Conservation (phyloP, 1,284 basidiomycete genomes). For the Ceratobasidium sp. region DNA sequence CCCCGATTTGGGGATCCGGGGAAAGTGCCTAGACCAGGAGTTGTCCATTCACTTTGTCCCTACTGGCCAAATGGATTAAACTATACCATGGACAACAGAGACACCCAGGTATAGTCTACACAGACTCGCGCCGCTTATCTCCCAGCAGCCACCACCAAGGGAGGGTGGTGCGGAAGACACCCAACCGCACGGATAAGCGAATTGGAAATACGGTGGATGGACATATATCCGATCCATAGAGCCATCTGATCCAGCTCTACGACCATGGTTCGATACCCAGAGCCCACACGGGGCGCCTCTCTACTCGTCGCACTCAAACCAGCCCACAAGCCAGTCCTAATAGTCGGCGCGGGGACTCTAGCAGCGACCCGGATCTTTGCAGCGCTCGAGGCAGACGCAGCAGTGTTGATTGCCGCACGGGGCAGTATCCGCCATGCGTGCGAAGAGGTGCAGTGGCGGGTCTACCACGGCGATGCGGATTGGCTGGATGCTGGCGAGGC, state of each 20-base stretch:
- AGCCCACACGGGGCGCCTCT: constrained; percentile 64
- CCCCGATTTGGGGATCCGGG: too few relatives aligned
- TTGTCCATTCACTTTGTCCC: too few relatives aligned
- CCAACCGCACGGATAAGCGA: background rate
- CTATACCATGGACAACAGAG: too few relatives aligned
- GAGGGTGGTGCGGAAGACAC: background rate
- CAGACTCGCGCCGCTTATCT: too few relatives aligned
- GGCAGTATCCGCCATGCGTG: constrained; percentile 60
- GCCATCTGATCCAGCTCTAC: too few relatives aligned
- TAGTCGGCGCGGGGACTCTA: constrained; percentile 77
- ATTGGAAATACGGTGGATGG: background rate
- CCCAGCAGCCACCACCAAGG: too few relatives aligned
- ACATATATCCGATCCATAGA: too few relatives aligned
- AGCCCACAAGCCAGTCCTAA: constrained; percentile 60
- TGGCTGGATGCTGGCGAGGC: constrained; percentile 51
- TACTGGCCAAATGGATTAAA: too few relatives aligned
- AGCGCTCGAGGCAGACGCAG: constrained; percentile 81
- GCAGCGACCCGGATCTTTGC: constrained; percentile 83
- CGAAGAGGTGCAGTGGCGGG: constrained; percentile 75
- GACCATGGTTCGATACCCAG: constrained; percentile 45
- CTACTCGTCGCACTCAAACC: constrained; percentile 80
- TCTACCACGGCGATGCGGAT: constrained; percentile 53
- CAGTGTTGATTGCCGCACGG: constrained; percentile 68
- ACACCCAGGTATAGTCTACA: too few relatives aligned
- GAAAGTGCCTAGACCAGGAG: too few relatives aligned